Conservation (phyloP, 306 rosid species). For the Castanea mollissima region DNA sequence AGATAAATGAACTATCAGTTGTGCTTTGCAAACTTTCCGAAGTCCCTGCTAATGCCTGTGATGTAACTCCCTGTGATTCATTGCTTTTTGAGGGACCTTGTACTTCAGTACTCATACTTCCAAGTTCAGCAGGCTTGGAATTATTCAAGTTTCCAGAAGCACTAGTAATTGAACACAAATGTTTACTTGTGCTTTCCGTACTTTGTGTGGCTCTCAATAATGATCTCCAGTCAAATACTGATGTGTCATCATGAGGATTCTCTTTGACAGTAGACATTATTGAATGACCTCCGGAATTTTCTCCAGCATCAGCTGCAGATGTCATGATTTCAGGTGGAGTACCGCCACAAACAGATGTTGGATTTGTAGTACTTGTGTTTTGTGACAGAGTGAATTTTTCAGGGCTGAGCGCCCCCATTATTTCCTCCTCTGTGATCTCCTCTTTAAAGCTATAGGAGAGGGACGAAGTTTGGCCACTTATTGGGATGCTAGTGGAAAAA, state of each 20-base stretch:
- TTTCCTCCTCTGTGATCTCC: background rate
- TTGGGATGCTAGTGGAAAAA: background rate
- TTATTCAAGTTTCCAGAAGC: background rate
- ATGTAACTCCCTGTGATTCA: background rate
- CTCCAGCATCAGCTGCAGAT: background rate
- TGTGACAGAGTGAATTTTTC: background rate
- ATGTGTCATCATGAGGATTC: background rate
- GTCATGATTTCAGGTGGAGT: background rate
- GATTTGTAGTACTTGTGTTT: background rate
- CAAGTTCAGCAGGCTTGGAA: background rate
- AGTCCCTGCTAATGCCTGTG: background rate
- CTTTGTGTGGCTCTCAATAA: background rate
- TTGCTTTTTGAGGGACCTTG: background rate
- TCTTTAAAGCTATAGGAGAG: background rate
- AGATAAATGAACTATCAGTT: background rate
- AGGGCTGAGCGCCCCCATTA: background rate
- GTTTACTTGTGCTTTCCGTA: background rate
- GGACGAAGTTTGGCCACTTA: background rate
- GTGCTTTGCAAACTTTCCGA: background rate
- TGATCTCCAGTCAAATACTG: background rate
- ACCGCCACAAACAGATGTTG: background rate
- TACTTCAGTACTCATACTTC: background rate
- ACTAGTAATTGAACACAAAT: background rate
- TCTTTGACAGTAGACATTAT: background rate
- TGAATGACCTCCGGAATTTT: background rate